A percentile compares a stretch with the other conserved stretches of the same genome.
These are phyloP conservation scores for Oehlia diaphana DNA, from an alignment of 192 early-diverging fungal genomes.

Conservation along the genomic window DNA sequence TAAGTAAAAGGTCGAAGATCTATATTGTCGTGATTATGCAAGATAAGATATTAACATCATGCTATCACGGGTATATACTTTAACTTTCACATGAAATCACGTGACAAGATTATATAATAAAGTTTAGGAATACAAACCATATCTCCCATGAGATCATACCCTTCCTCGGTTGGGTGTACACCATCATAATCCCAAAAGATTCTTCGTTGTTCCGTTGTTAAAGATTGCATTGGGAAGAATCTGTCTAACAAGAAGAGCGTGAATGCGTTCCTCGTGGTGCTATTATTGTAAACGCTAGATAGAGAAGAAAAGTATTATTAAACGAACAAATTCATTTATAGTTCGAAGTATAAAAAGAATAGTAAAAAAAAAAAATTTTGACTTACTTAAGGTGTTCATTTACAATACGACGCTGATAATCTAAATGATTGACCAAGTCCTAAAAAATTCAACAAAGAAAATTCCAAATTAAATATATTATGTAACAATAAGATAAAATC, in stretches of 20 bases:
- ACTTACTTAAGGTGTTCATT: conserved; percentile 30
- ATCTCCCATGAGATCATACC: conserved; percentile 25
- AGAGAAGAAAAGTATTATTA: background rate
- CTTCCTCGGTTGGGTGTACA: conserved; percentile 21
- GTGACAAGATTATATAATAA: background rate
- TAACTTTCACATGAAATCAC: background rate
- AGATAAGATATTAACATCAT: background rate
- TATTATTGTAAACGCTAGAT: conserved; percentile 27
- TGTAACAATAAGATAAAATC: background rate
- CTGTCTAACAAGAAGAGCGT: conserved; percentile 20
- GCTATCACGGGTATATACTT: background rate
- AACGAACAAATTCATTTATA: background rate
- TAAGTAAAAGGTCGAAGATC: conserved; percentile 18
- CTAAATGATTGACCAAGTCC: conserved; percentile 16
- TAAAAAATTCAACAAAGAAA: background rate
- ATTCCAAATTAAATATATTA: background rate
- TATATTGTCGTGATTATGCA: background rate
- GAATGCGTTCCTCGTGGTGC: conserved; percentile 19
- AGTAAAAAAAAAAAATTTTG: background rate
- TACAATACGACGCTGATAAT: conserved; percentile 29
- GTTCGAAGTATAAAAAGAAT: background rate
- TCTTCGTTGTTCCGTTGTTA: conserved; percentile 25
- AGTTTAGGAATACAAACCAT: background rate
- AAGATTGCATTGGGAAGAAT: conserved; percentile 27
- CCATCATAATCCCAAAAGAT: conserved; percentile 25